Evolutionary conservation across 129 eudicot species (phyloP), one percentile per base, ranked within the genome.

Genomic region (Solidago caesia): DNA sequence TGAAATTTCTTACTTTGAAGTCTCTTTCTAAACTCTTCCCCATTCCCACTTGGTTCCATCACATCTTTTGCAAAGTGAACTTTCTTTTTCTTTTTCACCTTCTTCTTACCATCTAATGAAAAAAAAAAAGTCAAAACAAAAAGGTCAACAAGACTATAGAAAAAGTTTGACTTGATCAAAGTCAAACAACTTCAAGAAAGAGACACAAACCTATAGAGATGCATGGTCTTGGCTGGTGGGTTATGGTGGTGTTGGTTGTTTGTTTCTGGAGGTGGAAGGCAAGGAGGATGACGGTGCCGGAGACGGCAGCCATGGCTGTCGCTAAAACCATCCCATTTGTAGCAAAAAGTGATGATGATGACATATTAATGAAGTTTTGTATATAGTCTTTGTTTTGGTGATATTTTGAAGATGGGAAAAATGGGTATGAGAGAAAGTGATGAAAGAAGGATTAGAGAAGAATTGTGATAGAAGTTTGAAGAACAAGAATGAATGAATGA

Each of bases 31-130:
- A 89, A 92, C 71, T 69, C n/a, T n/a, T n/a, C n/a, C n/a, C n/a
- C n/a, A n/a, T n/a, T n/a, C n/a, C n/a, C n/a, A n/a, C n/a, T n/a
- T 49, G 97, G 93, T 66, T 89, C 97, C 84, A 87, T 89, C 84
- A 92, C 97, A 71, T 92, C 93, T 67, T 85, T 85, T 44, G 97
- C 96, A 84, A 92, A 92, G 64, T 67, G 92, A 75, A 92, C 97
- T 77, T 68, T 89, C 80, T 92, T 92, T 85, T 92, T 89, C 91
- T 71, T 72, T 74, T 77, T 85, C 68, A 75, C 82, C 65, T 79
- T 84, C 76, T 55, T 87, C 78, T 75, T 82, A 43, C 82, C 90
- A 57, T 82, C 87, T 82, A 68, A 80, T 33, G 49, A 69, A 45
- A 25, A 53, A 29, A 1, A 55, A 73, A 44, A 77, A 39, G 56